Percentiles rank a stretch among this genome's conserved stretches.
Evolutionary conservation across 148 eudicot species (phyloP).

Genomic region (Silene latifolia): DNA sequence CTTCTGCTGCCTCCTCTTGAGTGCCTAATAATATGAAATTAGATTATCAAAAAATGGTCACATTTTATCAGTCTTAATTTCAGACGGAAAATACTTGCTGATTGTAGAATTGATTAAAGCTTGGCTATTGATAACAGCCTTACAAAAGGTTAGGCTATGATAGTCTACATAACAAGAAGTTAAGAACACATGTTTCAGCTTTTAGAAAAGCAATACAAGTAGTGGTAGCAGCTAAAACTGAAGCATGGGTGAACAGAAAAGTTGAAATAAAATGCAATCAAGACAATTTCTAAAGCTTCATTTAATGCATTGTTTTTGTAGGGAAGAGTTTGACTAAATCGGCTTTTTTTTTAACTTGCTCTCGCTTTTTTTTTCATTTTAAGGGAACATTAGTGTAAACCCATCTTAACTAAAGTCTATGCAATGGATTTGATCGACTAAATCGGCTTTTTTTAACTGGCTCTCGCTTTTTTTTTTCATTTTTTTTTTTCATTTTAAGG

Average conservation of each 20-base stretch:
- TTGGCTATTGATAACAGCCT: not conserved
- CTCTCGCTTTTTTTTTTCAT: no score
- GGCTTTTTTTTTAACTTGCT: no score
- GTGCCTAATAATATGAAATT: constrained; percentile 41
- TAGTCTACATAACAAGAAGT: not conserved
- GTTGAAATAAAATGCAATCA: constrained; percentile 15
- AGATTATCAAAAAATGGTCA: no score
- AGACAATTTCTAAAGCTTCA: constrained; percentile 17
- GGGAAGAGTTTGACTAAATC: no score
- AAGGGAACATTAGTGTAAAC: no score
- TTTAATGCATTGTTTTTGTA: not conserved
- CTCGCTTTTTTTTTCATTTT: no score
- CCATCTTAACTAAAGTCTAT: no score
- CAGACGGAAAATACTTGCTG: no score
- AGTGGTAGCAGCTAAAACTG: constrained; percentile 33
- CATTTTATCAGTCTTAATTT: no score
- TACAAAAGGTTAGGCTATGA: not conserved
- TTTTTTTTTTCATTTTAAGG: no score
- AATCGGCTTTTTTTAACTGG: no score
- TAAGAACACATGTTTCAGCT: not conserved
- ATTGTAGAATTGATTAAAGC: no score
- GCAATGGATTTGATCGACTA: not conserved
- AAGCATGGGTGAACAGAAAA: constrained; percentile 20
- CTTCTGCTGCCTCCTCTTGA: constrained; percentile 95
- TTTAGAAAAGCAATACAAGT: constrained; percentile 36